Conservation (phyloP, 768 basidiomycete genomes). For the Trametes cubensis region DNA sequence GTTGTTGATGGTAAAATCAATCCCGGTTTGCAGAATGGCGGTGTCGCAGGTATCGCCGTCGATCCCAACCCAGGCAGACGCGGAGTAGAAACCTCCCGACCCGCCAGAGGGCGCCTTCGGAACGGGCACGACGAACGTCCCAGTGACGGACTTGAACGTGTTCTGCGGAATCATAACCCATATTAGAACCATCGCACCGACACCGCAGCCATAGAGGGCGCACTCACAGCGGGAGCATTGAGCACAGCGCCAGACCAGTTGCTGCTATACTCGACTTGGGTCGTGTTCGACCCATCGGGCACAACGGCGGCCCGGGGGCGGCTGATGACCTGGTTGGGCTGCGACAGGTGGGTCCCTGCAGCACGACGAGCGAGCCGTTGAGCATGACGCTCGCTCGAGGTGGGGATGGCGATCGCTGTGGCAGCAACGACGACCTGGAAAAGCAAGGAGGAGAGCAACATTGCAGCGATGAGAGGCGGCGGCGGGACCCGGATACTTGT, state of each 20-base stretch:
- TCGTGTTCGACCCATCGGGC: constrained; percentile 20
- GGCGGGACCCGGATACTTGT: constrained; percentile 10
- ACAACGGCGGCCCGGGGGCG: not conserved
- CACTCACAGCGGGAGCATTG: constrained; percentile 29
- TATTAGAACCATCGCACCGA: no score
- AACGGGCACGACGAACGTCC: constrained; percentile 38
- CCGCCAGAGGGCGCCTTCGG: constrained; percentile 32
- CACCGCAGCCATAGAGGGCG: no score
- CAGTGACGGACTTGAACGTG: constrained; percentile 40
- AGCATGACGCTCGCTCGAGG: constrained; percentile 23
- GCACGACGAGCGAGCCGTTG: constrained; percentile 29
- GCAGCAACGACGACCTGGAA: constrained; percentile 27
- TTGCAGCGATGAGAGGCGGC: constrained; percentile 8
- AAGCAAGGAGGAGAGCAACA: constrained; percentile 29
- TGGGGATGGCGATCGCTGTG: constrained; percentile 29
- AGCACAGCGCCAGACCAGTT: constrained; percentile 43
- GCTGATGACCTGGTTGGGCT: constrained; percentile 2
- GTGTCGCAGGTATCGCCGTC: constrained; percentile 40
- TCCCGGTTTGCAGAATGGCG: constrained; percentile 41
- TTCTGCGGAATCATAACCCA: constrained; percentile 23
- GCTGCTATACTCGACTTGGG: constrained; percentile 34
- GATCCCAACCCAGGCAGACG: constrained; percentile 42
- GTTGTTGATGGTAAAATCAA: constrained; percentile 36
- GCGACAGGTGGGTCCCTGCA: constrained; percentile 19
- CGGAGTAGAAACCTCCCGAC: constrained; percentile 28